phyloP scores from a whole-genome alignment of 75 land plant genomes.

The Selaginella tamariscina region DNA sequence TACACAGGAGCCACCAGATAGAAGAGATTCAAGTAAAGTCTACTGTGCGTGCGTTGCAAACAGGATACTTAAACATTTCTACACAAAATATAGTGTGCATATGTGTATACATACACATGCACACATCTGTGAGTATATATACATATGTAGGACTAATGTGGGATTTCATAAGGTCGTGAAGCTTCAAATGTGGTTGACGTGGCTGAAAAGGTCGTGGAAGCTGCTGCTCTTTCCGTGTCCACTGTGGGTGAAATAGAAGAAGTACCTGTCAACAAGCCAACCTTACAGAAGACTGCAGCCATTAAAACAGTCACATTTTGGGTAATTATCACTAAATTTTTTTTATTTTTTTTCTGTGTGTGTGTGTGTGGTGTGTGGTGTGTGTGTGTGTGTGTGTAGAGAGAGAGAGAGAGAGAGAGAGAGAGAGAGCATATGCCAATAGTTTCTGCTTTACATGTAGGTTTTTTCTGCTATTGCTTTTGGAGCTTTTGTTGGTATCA shows the following conservation, averaged over 20 bases:
- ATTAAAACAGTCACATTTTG: slow-evolving; percentile 81
- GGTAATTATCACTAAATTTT: slow-evolving; percentile 30
- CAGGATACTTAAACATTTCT: too few relatives aligned
- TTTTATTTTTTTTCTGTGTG: slow-evolving; percentile 9
- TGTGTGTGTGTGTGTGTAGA: too few relatives aligned
- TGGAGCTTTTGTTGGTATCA: slow-evolving; percentile 62
- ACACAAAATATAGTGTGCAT: too few relatives aligned
- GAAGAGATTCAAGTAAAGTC: too few relatives aligned
- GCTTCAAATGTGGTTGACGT: too few relatives aligned
- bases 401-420: not conserved
- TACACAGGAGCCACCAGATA: too few relatives aligned
- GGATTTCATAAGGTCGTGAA: too few relatives aligned
- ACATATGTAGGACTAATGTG: too few relatives aligned
- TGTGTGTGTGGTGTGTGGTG: too few relatives aligned
- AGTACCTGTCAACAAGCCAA: slow-evolving; percentile 14
- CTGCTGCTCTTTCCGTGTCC: slow-evolving; percentile 22
- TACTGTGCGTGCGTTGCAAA: too few relatives aligned
- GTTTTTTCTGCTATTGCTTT: slow-evolving; percentile 67
- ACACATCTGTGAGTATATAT: too few relatives aligned
- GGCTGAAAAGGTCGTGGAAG: slow-evolving; percentile 23
- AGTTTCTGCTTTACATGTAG: slow-evolving; percentile 29
- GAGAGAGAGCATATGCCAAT: not conserved
- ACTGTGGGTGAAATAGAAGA: slow-evolving; percentile 24
- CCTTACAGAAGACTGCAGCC: slow-evolving; percentile 26
- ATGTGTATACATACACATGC: too few relatives aligned